phyloP scores from a whole-genome alignment of 129 eudicot species.

The Sambucus nigra region DNA sequence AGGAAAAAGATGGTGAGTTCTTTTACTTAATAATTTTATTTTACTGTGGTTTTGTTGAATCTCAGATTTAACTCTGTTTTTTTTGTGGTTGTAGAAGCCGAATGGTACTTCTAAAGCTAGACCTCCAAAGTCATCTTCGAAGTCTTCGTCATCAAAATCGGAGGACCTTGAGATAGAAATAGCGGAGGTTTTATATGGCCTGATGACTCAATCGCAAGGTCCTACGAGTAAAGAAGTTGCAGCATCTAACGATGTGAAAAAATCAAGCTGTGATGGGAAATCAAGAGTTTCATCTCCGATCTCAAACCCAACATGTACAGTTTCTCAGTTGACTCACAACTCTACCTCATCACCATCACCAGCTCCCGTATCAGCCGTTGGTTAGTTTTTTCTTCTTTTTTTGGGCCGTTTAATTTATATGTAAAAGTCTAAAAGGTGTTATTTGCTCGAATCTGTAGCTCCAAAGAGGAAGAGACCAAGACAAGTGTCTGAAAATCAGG shows the following conservation, averaged over 20 bases:
- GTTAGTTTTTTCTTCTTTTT: conserved; percentile 19
- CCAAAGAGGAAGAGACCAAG: conserved; percentile 89
- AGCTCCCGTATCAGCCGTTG: conserved; percentile 35
- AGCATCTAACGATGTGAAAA: conserved; percentile 33
- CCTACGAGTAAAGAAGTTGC: conserved; percentile 50
- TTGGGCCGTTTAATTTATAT: background rate
- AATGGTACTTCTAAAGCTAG: conserved; percentile 52
- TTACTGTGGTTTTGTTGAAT: background rate
- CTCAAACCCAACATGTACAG: conserved; percentile 30
- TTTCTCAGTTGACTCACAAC: conserved; percentile 24
- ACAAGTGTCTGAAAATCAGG: conserved; percentile 51
- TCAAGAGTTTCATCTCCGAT: conserved; percentile 65
- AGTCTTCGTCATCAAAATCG: conserved; percentile 64
- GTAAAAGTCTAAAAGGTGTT: background rate
- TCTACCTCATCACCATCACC: conserved; percentile 33
- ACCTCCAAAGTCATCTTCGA: conserved; percentile 59
- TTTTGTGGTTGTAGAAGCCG: conserved; percentile 37
- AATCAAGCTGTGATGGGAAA: conserved; percentile 46
- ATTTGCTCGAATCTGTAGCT: conserved; percentile 37
- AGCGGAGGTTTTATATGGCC: conserved; percentile 86
- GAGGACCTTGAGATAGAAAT: conserved; percentile 97
- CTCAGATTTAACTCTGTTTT: background rate
- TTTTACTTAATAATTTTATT: background rate
- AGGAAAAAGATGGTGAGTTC: conserved; percentile 74
- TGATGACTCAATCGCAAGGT: conserved; percentile 79